Base-by-base conservation (phyloP, 441 rosid species). In the Croton setiger region DNA sequence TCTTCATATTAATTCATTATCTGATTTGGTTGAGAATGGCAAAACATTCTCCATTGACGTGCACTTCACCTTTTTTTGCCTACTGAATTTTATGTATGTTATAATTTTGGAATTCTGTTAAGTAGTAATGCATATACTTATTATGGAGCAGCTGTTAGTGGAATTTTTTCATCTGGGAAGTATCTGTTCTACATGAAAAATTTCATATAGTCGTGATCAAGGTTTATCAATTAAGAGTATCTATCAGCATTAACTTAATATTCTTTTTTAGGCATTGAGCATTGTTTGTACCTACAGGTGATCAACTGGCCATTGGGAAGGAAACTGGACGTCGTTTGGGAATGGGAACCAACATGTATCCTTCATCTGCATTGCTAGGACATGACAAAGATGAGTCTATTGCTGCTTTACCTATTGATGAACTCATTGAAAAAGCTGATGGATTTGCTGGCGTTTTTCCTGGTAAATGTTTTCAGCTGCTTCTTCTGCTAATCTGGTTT, bases 371-470 rank as follows among this genome's bases (percentile, higher is more conserved):
- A 55, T 79, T 93, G 74, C 85, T 93, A 57, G 98, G 98, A 56
- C 93, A 93, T 69, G 73, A 83, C 80, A 93, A 89, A 76, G 95
- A 91, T 72, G 97, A 86, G 84, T 87, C 95, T n/a, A 87, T 85
- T 48, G 92, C 69, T 70, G 89, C 95, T 57, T 80, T 93, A 70
- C 96, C 96, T 0, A 68, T 91, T 23, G 97, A 93, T 78, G 99
- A 94, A 75, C 87, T 94, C 67, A 94, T 94, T 43, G 99, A 94
- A 75, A 90, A 92, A 76, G 98, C 98, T 36, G 99, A 95, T 85
- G 99, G 98, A n/a, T 95, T 95, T 80, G 99, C 98, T 83, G 99
- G 99, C 37, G 97, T 95, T 66, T 95, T 95, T 76, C 99, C 99
- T 64, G 99, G 99, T 95, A 87, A 10, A 58, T 64, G 63, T 39